Base-by-base conservation (phyloP, 331 rosid genomes). In the Malus hybrid region DNA sequence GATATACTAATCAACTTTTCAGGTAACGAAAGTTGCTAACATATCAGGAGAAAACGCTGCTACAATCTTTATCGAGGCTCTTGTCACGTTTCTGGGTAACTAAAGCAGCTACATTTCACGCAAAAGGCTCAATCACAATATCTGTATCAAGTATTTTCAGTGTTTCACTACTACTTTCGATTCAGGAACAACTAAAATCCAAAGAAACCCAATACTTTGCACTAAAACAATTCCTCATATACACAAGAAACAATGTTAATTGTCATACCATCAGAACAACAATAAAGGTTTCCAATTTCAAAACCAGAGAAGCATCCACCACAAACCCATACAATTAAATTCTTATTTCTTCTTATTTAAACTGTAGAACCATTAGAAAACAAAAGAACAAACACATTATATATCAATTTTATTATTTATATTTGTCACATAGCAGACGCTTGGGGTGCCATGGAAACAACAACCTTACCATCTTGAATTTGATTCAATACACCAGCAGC, bases 381-480 rank as follows among this genome's bases (percentile, higher is more conserved):
- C 22, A 19, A 68, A 69, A 10, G 20, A 8, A 34, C 29, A 4
- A 60, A 70, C 10, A 19, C 16, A 16, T 16, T 63, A 9, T 42
- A 18, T 57, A 55, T 70, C 16, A n/a, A 12, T 29, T 16, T 20
- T 39, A 20, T 39, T 56, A 19, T 70, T 8, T 53, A 6, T 63
- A 39, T 63, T 4, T 62, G 42, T 82, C 78, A 86, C 72, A 74
- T 71, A 5, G 82, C 72, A 55, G 79, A 80, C 24, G 77, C 72
- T 63, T 80, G 83, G 10, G 77, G 68, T 62, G 78, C 70, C 78
- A 78, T 66, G 68, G 73, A 73, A 20, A 28, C 46, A 46, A 73
- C 83, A 79, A 75, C 83, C 79, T 82, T 83, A 70, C 83, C 91
- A 15, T 87, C 89, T 57, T 82, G 86, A 75, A 76, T 83, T 62